These are phyloP conservation scores for Beauveria sp. DNA, from an alignment of 2,329 filamentous ascomycete species.

Conservation along the genomic window DNA sequence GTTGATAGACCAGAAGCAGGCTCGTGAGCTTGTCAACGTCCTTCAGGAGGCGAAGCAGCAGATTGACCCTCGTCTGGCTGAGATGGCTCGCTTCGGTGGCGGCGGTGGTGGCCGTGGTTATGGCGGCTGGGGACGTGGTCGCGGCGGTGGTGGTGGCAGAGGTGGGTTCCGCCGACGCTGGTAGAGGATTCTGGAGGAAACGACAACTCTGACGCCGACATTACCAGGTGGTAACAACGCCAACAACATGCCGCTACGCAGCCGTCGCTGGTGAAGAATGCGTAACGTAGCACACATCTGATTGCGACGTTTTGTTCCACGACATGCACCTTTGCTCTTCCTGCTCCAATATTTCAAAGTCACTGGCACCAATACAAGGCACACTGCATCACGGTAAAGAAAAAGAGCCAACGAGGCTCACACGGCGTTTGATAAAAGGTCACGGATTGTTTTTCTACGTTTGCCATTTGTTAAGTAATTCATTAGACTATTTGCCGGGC, in stretches of 20 bases:
- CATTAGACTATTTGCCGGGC: conserved; percentile 10
- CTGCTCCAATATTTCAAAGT: conserved; percentile 6
- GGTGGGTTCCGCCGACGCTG: conserved; percentile 35
- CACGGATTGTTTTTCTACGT: conserved; percentile 15
- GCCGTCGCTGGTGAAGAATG: conserved; percentile 41
- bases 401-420: conserved; percentile 13
- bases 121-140: conserved; percentile 63
- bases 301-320: not conserved
- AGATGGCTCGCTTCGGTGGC: conserved; percentile 91
- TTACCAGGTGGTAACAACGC: conserved; percentile 36
- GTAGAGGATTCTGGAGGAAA: conserved; percentile 13
- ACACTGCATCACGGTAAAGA: conserved; percentile 11
- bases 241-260: conserved; percentile 43
- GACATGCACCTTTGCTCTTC: conserved; percentile 7
- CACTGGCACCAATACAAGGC: conserved; percentile 1
- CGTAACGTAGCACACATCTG: conserved; percentile 6
- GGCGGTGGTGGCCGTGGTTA: conserved; percentile 72
- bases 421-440: conserved; percentile 28
- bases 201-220: conserved; percentile 19
- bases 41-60: conserved; percentile 93
- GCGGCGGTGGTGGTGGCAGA: conserved; percentile 44
- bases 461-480: conserved; percentile 1
- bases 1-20: conserved; percentile 75
- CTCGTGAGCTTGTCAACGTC: conserved; percentile 89
- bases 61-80: conserved; percentile 88